A percentile compares a stretch with the other conserved stretches of the same genome.
Evolutionary conservation across 106 monocot genomes (phyloP).

Genomic region (Chionographis japonica): DNA sequence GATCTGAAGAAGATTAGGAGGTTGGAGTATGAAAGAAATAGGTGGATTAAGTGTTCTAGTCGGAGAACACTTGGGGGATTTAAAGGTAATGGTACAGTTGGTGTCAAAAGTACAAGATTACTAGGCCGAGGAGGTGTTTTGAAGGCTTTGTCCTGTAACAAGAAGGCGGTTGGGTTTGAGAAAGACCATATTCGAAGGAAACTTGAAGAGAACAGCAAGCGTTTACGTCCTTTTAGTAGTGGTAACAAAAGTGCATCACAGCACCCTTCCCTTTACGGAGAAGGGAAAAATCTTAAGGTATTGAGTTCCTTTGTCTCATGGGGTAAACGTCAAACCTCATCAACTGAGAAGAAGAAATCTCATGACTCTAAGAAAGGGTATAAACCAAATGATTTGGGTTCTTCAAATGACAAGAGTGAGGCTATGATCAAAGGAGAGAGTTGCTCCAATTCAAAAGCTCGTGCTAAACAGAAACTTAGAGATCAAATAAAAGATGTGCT

Average conservation of each 20-base stretch:
- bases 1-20: background rate
- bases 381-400: background rate
- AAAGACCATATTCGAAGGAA: background rate
- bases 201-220: background rate
- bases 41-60: background rate
- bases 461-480: constrained; percentile 44
- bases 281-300: background rate
- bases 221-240: background rate
- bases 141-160: background rate
- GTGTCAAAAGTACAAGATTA: background rate
- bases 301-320: no score
- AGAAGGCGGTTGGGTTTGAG: constrained; percentile 1
- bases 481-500: constrained; percentile 58
- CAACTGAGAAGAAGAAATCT: background rate
- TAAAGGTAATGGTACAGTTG: background rate
- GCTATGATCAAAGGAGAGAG: background rate
- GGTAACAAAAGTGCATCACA: background rate
- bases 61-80: background rate
- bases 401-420: background rate
- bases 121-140: background rate
- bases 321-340: no score
- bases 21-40: background rate
- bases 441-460: background rate
- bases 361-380: background rate
- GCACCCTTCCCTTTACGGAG: background rate